Base-by-base conservation (phyloP, 75 land plant genomes). In the Cunninghamia lanceolata region DNA sequence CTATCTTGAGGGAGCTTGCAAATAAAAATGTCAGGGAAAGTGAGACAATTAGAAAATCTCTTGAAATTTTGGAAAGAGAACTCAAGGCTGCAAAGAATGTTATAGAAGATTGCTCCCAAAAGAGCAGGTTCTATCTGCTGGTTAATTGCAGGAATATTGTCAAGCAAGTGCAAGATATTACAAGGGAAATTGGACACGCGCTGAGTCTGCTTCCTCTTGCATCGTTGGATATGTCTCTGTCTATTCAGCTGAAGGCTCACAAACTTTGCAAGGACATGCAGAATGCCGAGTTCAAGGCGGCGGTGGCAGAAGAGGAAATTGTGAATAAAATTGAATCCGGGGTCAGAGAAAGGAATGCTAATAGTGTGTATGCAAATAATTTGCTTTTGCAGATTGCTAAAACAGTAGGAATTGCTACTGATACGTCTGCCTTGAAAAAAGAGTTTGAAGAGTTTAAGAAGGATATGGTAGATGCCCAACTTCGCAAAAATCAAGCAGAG, bases 81-180 rank as follows among this genome's bases (percentile, higher is more conserved):
- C 81, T 89, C 19, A 86, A 79, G 84, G 86, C 39, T 39, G 92
- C 94, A 15, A 84, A 90, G 75, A 81, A 88, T 28, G 88, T 93
- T 40, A 86, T 88, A 40, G 19, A 36, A 6, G 87, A 82, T 4
- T 94, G 96, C 84, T 83, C 87, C 86, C 83, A 85, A 34, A 94
- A 83, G 90, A 93, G 88, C 85, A 89, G 82, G 88, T 70, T 94
- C n/a, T 94, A 93, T 86, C 90, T 93, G 32, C 83, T 94, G n/a
- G 73, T 94, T 78, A 90, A 89, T 81, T 93, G 93, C 73, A 81
- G 91, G 78, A 52, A 54, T 45, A 85, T 93, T 68, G 92, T 89
- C 17, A 88, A 85, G 83, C 82, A 88, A 54, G 66, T 93, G 36
- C 90, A 94, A 87, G 90, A 88, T 19, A 81, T 92, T 35, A 91